Evolutionary conservation across 2,329 filamentous ascomycete species (phyloP).

Genomic region (Alternaria atra): DNA sequence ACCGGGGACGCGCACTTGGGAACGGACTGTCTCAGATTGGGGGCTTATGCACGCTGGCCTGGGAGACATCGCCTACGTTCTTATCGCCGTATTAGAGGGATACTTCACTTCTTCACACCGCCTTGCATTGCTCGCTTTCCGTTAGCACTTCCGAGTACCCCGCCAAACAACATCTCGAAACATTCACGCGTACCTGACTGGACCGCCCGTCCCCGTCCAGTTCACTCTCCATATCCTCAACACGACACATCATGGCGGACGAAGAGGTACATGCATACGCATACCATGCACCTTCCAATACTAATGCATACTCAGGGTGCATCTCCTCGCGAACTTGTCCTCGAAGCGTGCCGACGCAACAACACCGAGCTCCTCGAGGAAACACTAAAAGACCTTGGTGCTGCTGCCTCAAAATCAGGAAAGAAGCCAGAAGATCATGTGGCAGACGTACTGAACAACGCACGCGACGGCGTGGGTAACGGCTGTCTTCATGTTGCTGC

Average conservation of each 20-base stretch:
- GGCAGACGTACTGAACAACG: constrained; percentile 82
- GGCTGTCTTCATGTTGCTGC: constrained; percentile 91
- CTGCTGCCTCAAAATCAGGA: constrained; percentile 59
- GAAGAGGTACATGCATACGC: constrained; percentile 35
- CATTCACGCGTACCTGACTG: constrained; percentile 15
- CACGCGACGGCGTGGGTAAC: constrained; percentile 86
- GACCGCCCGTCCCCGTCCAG: constrained; percentile 1
- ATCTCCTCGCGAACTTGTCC: constrained; percentile 81
- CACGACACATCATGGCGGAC: constrained; percentile 45
- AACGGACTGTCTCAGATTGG: constrained; percentile 28
- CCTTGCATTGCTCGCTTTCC: constrained; percentile 14
- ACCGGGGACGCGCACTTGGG: constrained; percentile 22
- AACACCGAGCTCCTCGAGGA: constrained; percentile 86
- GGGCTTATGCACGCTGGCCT: constrained; percentile 21
- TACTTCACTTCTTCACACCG: constrained; percentile 12
- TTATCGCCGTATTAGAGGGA: constrained; percentile 2
- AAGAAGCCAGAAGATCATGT: constrained; percentile 66
- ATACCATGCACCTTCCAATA: background rate
- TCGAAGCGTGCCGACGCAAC: constrained; percentile 93
- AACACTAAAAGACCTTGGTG: constrained; percentile 67
- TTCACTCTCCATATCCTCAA: constrained; percentile 6
- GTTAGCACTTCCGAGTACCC: constrained; percentile 23
- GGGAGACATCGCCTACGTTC: background rate
- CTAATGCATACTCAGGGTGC: constrained; percentile 70
- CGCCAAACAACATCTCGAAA: constrained; percentile 15